These are phyloP conservation scores for Tricholoma sp. DNA, from an alignment of 768 basidiomycete genomes.

Conservation along the genomic window DNA sequence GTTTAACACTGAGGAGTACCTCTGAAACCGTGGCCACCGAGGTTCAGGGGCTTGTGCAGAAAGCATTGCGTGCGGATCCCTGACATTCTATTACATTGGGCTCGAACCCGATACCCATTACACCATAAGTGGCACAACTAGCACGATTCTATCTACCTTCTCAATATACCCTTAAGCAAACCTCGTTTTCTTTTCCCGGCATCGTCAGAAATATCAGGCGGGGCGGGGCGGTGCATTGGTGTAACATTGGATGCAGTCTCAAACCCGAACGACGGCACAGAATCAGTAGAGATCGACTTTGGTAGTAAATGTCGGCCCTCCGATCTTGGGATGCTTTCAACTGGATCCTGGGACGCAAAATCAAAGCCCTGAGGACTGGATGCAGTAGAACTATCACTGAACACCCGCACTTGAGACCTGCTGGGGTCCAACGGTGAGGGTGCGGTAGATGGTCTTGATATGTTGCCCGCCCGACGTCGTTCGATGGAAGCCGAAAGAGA, in stretches of 20 bases:
- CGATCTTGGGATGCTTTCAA: slow-evolving; percentile 13
- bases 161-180: slow-evolving; percentile 38
- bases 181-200: slow-evolving; percentile 36
- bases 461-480: slow-evolving; percentile 15
- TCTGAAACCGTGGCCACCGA: slow-evolving; percentile 84
- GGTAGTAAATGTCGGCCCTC: slow-evolving; percentile 27
- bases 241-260: slow-evolving; percentile 11
- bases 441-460: slow-evolving; percentile 44
- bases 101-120: background rate
- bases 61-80: slow-evolving; percentile 30
- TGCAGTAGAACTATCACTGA: slow-evolving; percentile 17
- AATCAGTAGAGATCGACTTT: slow-evolving; percentile 55
- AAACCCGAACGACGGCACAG: slow-evolving; percentile 32
- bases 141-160: slow-evolving; percentile 22
- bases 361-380: slow-evolving; percentile 14
- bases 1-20: slow-evolving; percentile 90
- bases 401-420: slow-evolving; percentile 17
- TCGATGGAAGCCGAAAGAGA: slow-evolving; percentile 6
- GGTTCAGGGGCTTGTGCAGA: slow-evolving; percentile 54
- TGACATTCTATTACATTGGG: slow-evolving; percentile 1
- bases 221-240: slow-evolving; percentile 14
- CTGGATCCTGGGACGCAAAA: slow-evolving; percentile 13
- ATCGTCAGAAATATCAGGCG: slow-evolving; percentile 31
- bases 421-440: slow-evolving; percentile 31
- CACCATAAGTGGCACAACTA: background rate